Base-by-base conservation (phyloP, 2,329 filamentous ascomycete genomes). In the Exophiala mesophila region DNA sequence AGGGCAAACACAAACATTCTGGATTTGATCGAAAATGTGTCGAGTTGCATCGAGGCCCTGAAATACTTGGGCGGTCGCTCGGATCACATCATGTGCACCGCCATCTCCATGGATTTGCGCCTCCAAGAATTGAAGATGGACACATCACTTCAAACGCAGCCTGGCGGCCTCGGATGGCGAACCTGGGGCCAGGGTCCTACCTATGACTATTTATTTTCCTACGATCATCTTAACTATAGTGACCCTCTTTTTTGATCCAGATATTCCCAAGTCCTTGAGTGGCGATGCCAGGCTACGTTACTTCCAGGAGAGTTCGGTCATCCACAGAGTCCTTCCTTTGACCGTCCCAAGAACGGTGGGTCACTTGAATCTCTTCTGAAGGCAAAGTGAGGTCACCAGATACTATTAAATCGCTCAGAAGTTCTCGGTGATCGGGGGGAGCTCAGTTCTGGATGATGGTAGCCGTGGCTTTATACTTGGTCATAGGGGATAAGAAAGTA, bases 401-500 rank as follows among this genome's bases (percentile, higher is more conserved):
- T 35, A 35, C 33, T 35, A 35, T 35, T 4, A 17, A 35, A 35
- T 35, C 12, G 15, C 13, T 35, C 33, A 35, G 33, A 16, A 18
- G n/a, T n/a, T 35, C 8, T 35, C 13, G 15, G 33, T 35, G 33
- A 19, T 35, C 33, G 33, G 7, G n/a, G n/a, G 10, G 33, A 20
- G 33, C 33, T 35, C 33, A 35, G 33, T 5, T 35, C 24, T 28
- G n/a, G 24, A 28, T n/a, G n/a, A n/a, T n/a, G 13, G 37, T 20
- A 18, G 37, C 37, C n/a, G 23, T 39, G 16, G 37, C 37, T 31
- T 39, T 39, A 13, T 39, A 39, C 26, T 33, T 31, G 26, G 37
- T 39, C 37, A 39, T 39, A 10, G 37, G 37, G 24, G 16, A 39
- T 31, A 39, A 39, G 17, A 39, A 39, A 28, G 37, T 39, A 39